These are phyloP conservation scores for Venturia asperata DNA, from an alignment of 2,329 filamentous ascomycete genomes.

Conservation along the genomic window DNA sequence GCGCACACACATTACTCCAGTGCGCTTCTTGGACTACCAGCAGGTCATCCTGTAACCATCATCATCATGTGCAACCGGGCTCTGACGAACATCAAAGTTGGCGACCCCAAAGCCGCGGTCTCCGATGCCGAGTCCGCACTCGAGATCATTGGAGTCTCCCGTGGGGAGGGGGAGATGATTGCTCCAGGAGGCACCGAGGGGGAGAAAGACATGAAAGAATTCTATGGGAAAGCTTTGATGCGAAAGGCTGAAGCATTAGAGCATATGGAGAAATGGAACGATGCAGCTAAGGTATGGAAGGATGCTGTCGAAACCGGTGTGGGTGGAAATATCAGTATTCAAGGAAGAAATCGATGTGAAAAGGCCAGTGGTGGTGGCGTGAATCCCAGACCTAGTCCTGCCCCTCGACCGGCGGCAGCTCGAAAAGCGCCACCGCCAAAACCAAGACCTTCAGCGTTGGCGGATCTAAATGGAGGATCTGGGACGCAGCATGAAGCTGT, in stretches of 20 bases:
- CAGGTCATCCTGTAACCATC: constrained; percentile 74
- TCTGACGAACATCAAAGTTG: constrained; percentile 82
- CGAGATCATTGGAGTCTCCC: constrained; percentile 67
- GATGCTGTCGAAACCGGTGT: constrained; percentile 75
- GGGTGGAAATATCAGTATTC: constrained; percentile 75
- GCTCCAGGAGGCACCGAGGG: constrained; percentile 53
- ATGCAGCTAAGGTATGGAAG: constrained; percentile 75
- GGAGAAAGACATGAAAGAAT: constrained; percentile 80
- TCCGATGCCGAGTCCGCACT: constrained; percentile 77
- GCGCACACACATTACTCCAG: constrained; percentile 77
- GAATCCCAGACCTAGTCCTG: constrained; percentile 29
- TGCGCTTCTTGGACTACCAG: constrained; percentile 67
- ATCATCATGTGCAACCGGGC: constrained; percentile 89
- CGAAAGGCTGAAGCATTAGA: constrained; percentile 94
- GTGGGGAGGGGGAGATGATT: constrained; percentile 74
- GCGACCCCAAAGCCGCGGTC: constrained; percentile 81
- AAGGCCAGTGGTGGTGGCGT: constrained; percentile 55
- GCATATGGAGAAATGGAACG: constrained; percentile 87
- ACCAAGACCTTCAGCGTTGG: constrained; percentile 36
- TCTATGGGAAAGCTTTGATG: constrained; percentile 87
- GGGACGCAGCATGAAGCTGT: constrained; percentile 66
- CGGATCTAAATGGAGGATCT: constrained; percentile 35
- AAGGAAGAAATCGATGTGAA: constrained; percentile 83
- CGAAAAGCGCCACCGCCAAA: constrained; percentile 35
- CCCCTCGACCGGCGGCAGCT: constrained; percentile 41